phyloP scores from a whole-genome alignment of 805 yeast genomes.

The Millerago galiae region DNA sequence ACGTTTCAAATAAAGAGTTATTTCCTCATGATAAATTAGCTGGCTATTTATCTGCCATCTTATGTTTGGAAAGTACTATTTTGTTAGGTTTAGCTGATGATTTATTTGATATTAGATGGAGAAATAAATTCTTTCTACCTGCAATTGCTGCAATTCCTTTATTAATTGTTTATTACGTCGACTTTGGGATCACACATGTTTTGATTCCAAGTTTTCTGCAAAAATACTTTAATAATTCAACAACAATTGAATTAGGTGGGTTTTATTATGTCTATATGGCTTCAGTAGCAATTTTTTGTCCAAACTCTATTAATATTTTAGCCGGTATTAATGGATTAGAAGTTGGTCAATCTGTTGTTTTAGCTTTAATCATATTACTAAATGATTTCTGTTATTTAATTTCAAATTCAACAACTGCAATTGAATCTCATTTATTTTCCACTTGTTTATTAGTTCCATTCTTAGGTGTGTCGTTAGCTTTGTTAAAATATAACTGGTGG shows the following conservation, averaged over 20 bases:
- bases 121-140: slow-evolving; percentile 94
- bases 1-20: slow-evolving; percentile 10
- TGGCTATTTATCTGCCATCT: slow-evolving; percentile 76
- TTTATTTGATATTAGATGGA: slow-evolving; percentile 92
- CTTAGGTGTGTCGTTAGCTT: slow-evolving; percentile 73
- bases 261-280: slow-evolving; percentile 88
- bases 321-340: slow-evolving; percentile 98
- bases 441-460: slow-evolving; percentile 78
- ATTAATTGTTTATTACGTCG: slow-evolving; percentile 85
- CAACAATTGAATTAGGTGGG: slow-evolving; percentile 62
- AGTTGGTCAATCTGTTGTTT: slow-evolving; percentile 86
- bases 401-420: slow-evolving; percentile 48
- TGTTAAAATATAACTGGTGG: slow-evolving; percentile 77
- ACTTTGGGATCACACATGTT: slow-evolving; percentile 86
- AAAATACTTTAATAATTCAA: slow-evolving; percentile 28
- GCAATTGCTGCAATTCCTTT: slow-evolving; percentile 92
- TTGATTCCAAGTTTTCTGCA: slow-evolving; percentile 66
- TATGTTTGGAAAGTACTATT: slow-evolving; percentile 78
- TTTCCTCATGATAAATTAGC: slow-evolving; percentile 83
- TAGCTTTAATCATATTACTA: slow-evolving; percentile 61
- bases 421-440: slow-evolving; percentile 78
- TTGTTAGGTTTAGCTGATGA: slow-evolving; percentile 90
- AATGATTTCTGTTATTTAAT: slow-evolving; percentile 73
- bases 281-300: slow-evolving; percentile 85
- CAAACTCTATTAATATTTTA: slow-evolving; percentile 89